Base-by-base conservation (phyloP, 768 basidiomycete genomes). In the Lanmaoa pseudosensibilis region DNA sequence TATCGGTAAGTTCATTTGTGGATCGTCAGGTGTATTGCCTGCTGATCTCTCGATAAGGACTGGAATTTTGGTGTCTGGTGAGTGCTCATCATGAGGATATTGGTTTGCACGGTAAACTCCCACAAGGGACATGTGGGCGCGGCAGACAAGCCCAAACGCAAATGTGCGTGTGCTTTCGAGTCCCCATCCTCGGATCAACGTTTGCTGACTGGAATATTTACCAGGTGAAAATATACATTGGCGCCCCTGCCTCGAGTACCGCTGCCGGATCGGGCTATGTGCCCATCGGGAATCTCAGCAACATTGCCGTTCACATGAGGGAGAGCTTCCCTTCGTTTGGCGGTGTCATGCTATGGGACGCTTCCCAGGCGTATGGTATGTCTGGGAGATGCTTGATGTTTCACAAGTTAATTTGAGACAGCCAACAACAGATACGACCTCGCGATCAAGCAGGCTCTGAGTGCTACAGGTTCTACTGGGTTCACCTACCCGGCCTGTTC, bases 401-500 rank as follows among this genome's bases (percentile, higher is more conserved):
- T 46, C 57, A 13, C 33, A 15, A 7, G 41, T 45, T 67, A 52
- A 58, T 27, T 45, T 30, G 52, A 55, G 54, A 21, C n/a, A 76
- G 86, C 75, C 30, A 88, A 88, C 64, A 71, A 75, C 55, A 79
- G 82, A 30, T 88, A 79, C 60, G 84, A 87, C 62, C 66, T 78
- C 16, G 81, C 78, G 7, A 81, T 87, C 57, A 88, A 89, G 72
- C 78, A 80, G 55, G 77, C 81, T 27, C 74, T 88, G 37, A 69
- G 72, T 15, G 80, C 81, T 15, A 82, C 85, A 36, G 85, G 86
- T 46, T 84, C 85, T n/a, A 83, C 82, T 18, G 85, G 86, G 9
- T 88, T 88, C 69, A 82, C 80, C 3, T 87, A 77, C 70, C 84
- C 85, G 16, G 60, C 80, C 49, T 88, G 85, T 65, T 76, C 80